Percentiles rank a stretch among this genome's conserved stretches.
Conservation (phyloP, 306 rosid genomes). For the Lupinus albus region DNA sequence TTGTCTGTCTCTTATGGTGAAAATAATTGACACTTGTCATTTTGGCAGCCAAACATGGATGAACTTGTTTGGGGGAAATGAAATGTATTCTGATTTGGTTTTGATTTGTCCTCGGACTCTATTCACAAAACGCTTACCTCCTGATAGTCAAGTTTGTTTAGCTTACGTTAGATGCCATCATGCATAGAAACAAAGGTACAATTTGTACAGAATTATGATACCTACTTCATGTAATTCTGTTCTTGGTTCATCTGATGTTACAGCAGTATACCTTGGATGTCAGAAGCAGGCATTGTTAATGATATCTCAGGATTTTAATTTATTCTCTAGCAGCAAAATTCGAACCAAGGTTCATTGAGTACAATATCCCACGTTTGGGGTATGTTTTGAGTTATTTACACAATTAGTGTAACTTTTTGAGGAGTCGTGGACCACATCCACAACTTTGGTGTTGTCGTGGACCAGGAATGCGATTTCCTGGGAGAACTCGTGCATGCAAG, state of each 20-base stretch:
- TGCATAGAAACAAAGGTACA: not conserved
- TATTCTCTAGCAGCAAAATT: conserved; percentile 8
- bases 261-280: not conserved
- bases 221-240: not conserved
- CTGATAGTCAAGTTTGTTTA: not conserved
- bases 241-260: conserved; percentile 17
- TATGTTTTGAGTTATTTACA: too few relatives aligned
- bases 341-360: not conserved
- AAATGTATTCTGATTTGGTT: not conserved
- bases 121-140: not conserved
- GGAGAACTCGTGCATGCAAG: too few relatives aligned
- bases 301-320: conserved; percentile 3
- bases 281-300: not conserved
- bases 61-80: conserved; percentile 13
- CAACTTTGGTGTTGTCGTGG: too few relatives aligned
- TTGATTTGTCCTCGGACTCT: not conserved
- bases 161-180: not conserved
- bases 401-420: too few relatives aligned
- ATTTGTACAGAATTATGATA: not conserved
- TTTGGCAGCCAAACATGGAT: not conserved
- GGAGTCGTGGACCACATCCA: too few relatives aligned
- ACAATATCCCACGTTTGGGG: too few relatives aligned
- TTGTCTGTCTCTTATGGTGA: conserved; percentile 24
- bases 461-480: too few relatives aligned
- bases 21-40: not conserved